Base-by-base conservation (phyloP, 192 early-diverging fungal genomes). In the Rhizophagus clarus region DNA sequence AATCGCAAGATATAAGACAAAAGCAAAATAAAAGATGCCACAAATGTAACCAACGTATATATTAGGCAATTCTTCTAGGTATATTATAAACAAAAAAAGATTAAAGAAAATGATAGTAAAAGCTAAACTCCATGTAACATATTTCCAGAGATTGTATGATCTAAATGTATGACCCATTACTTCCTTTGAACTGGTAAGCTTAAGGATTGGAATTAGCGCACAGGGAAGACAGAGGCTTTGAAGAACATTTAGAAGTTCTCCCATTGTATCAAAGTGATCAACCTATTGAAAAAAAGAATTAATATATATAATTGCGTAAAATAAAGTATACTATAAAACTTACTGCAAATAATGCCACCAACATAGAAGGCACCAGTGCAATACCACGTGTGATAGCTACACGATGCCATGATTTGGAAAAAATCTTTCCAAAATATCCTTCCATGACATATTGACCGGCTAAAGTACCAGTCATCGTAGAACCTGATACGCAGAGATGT, bases 361-460 rank as follows among this genome's bases (percentile, higher is more conserved):
- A 74, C 86, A 93, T 88, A 60, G 88, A 91, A 4, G 92, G 92
- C 5, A 92, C 83, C n/a, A 93, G 82, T 17, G 92, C 89, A 56
- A 91, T 84, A 17, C 87, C 85, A 40, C 92, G 85, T 29, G 91
- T 90, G 61, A 91, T 82, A 24, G 89, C 87, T 75, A 91, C 79
- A 20, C 92, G 88, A 69, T 91, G 88, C 89, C 90, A 91, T 60
- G 87, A 84, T 62, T 88, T 91, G n/a, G 77, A 81, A 56, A 88
- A 88, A 6, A 91, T 85, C 2, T 82, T 83, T 60, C 90, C 84
- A 81, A 96, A 90, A 84, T 96, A 96, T 14, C 95, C 95, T 67
- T 96, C 93, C 87, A 96, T 94, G 45, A 95, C 90, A 79, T 94
- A 94, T 85, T 96, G 95, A 4, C 96, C 96, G 1, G 95, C 96